phyloP scores from a whole-genome alignment of 805 yeast genomes.

The Priceomyces fermenticarens region DNA sequence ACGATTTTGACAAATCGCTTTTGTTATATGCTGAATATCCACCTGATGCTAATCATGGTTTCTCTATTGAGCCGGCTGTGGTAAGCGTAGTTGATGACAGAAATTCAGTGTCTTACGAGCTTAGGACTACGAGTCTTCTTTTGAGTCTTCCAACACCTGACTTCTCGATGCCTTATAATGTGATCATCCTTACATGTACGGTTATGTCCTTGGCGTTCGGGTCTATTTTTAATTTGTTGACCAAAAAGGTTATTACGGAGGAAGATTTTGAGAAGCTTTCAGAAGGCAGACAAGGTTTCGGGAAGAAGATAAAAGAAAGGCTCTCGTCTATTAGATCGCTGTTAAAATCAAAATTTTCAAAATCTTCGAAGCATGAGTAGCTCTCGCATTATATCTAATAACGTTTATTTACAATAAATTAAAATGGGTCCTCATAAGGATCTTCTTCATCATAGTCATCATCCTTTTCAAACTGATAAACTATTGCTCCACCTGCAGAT shows the following conservation, averaged over 20 bases:
- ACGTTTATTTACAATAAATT: conserved; percentile 6
- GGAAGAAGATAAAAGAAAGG: conserved; percentile 7
- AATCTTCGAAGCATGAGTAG: neutral
- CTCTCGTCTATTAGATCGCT: conserved; percentile 4
- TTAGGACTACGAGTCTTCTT: conserved; percentile 83
- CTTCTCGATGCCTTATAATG: conserved; percentile 98
- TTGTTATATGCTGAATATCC: conserved; percentile 88
- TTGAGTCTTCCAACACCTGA: conserved; percentile 93
- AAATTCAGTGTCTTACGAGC: conserved; percentile 35
- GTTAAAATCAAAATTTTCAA: neutral
- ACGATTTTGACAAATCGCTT: conserved; percentile 84
- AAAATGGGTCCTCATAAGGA: conserved; percentile 95
- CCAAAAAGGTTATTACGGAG: conserved; percentile 71
- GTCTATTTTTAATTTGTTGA: conserved; percentile 71
- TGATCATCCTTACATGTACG: conserved; percentile 89
- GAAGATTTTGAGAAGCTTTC: conserved; percentile 46
- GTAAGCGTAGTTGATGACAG: conserved; percentile 48
- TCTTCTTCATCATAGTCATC: conserved; percentile 98
- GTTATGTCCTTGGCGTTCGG: conserved; percentile 93
- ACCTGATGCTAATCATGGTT: conserved; percentile 99
- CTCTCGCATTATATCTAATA: neutral
- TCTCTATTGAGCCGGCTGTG: conserved; percentile 89
- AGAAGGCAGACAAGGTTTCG: conserved; percentile 12
- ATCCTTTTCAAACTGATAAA: conserved; percentile 92
- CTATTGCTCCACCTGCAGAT: conserved; percentile 82